These are phyloP conservation scores for Hymenoscyphus infarciens DNA, from an alignment of 2,329 filamentous ascomycete species.

Conservation along the genomic window DNA sequence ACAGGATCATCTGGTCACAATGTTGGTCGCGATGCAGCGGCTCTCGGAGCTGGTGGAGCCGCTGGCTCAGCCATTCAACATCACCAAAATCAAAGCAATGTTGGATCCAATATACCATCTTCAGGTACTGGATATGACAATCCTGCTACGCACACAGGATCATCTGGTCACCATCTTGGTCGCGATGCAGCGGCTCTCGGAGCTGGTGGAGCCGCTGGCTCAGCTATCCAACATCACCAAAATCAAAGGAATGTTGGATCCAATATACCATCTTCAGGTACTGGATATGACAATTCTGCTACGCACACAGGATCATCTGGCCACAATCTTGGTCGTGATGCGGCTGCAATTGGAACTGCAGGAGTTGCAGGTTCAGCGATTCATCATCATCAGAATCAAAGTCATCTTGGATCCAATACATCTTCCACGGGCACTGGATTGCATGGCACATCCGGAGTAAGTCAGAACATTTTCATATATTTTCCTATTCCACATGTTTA, in stretches of 20 bases:
- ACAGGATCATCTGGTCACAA: not conserved
- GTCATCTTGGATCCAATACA: slow-evolving; percentile 6
- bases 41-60: not conserved
- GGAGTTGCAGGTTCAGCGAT: slow-evolving; percentile 11
- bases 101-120: not conserved
- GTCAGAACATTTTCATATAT: too few relatives aligned
- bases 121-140: not conserved
- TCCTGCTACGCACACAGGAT: not conserved
- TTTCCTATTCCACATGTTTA: too few relatives aligned
- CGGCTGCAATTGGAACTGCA: slow-evolving; percentile 16
- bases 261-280: not conserved
- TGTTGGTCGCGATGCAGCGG: not conserved
- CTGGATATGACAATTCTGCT: not conserved
- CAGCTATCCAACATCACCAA: not conserved
- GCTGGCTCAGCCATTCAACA: not conserved
- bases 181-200: slow-evolving; percentile 18
- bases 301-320: not conserved
- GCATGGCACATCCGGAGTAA: slow-evolving; percentile 8
- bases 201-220: slow-evolving; percentile 15
- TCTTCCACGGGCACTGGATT: slow-evolving; percentile 37
- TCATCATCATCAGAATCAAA: slow-evolving; percentile 21
- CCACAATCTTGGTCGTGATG: slow-evolving; percentile 19
- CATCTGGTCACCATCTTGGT: slow-evolving; percentile 11
- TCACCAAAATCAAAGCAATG: not conserved
- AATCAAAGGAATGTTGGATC: not conserved